phyloP scores from a whole-genome alignment of 305 asterid genomes.

The Solanum hybrid region DNA sequence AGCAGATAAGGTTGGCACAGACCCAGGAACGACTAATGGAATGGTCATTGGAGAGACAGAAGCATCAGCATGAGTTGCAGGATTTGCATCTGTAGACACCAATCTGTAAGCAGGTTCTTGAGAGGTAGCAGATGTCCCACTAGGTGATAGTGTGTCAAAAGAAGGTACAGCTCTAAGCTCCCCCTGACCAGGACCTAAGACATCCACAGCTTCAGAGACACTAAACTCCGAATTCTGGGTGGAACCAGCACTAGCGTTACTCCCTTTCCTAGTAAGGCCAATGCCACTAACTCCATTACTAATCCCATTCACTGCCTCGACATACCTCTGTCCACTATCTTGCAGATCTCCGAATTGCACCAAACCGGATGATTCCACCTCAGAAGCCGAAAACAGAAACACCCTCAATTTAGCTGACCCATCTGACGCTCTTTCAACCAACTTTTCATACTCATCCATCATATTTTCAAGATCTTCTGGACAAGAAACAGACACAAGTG shows the following conservation, averaged over 20 bases:
- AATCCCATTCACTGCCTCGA: conserved; percentile 88
- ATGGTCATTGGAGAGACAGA: conserved; percentile 28
- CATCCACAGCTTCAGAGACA: conserved; percentile 54
- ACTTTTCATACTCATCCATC: conserved; percentile 94
- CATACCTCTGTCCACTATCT: conserved; percentile 71
- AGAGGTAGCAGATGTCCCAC: conserved; percentile 29
- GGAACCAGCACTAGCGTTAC: conserved; percentile 61
- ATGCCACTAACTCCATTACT: conserved; percentile 34
- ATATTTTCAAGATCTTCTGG: conserved; percentile 92
- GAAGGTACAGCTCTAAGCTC: conserved; percentile 32
- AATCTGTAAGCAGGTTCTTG: conserved; percentile 34
- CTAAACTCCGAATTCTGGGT: conserved; percentile 59
- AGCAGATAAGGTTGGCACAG: conserved; percentile 22
- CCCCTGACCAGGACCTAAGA: conserved; percentile 33
- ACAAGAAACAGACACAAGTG: conserved; percentile 86
- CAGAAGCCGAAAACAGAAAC: conserved; percentile 74
- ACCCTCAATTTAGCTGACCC: conserved; percentile 88
- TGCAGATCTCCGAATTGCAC: conserved; percentile 46
- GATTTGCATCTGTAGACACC: conserved; percentile 10
- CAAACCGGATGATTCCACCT: conserved; percentile 40
- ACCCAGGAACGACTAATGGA: conserved; percentile 35
- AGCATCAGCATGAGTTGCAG: conserved; percentile 18
- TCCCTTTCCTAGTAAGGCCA: conserved; percentile 58
- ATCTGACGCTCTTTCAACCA: conserved; percentile 60
- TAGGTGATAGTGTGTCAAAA: conserved; percentile 37